A percentile compares a stretch with the other conserved stretches of the same genome.
Conservation (phyloP, 495 filamentous ascomycete species). For the Penicillium pancosmium region DNA sequence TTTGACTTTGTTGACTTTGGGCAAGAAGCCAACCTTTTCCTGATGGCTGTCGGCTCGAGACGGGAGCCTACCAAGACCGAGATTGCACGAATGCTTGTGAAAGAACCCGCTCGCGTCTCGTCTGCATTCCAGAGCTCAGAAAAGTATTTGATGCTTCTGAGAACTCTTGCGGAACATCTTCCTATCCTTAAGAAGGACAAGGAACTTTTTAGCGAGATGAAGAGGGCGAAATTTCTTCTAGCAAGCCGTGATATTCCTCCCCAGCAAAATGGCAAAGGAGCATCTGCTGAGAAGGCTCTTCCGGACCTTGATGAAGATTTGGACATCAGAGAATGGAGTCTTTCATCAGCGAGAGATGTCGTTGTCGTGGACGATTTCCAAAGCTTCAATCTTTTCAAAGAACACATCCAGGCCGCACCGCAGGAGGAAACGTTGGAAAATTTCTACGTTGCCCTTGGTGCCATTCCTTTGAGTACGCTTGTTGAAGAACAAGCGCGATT, state of each 20-base stretch:
- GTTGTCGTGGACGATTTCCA: slow-evolving; percentile 86
- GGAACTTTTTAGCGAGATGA: slow-evolving; percentile 74
- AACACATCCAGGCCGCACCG: slow-evolving; percentile 77
- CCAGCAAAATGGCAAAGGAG: slow-evolving; percentile 30
- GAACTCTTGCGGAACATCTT: slow-evolving; percentile 72
- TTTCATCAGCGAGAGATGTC: slow-evolving; percentile 68
- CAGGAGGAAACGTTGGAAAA: slow-evolving; percentile 84
- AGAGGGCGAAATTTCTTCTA: slow-evolving; percentile 71
- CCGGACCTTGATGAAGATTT: slow-evolving; percentile 68
- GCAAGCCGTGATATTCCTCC: slow-evolving; percentile 73
- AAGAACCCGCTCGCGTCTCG: slow-evolving; percentile 77
- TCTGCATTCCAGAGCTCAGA: slow-evolving; percentile 76
- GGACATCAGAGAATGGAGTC: slow-evolving; percentile 73
- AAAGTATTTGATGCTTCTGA: slow-evolving; percentile 81
- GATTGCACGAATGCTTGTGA: slow-evolving; percentile 74
- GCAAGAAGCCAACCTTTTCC: slow-evolving; percentile 80
- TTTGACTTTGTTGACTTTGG: slow-evolving; percentile 98
- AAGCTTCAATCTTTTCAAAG: slow-evolving; percentile 81
- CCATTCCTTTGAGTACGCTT: slow-evolving; percentile 43
- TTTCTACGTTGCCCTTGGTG: slow-evolving; percentile 68
- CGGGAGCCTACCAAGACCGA: slow-evolving; percentile 84
- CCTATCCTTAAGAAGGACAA: slow-evolving; percentile 74
- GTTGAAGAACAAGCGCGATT: slow-evolving; percentile 51
- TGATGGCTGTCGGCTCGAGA: slow-evolving; percentile 85
- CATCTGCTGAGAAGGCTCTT: slow-evolving; percentile 37